These are phyloP conservation scores for Boletus huronensis DNA, from an alignment of 768 basidiomycete species.

Conservation along the genomic window DNA sequence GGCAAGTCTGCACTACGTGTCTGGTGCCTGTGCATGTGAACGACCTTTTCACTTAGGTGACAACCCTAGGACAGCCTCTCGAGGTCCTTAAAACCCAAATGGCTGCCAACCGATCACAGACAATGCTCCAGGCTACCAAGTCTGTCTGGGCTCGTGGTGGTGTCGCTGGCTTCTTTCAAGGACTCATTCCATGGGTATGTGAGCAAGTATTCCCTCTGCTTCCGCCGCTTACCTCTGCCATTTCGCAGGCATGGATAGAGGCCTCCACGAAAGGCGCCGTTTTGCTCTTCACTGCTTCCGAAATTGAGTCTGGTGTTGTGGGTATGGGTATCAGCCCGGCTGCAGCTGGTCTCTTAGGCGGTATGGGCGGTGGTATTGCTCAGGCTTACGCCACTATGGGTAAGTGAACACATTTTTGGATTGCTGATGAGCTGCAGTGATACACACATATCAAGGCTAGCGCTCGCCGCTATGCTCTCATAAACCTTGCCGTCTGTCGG, in stretches of 20 bases:
- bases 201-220: background rate
- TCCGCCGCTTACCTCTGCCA: background rate
- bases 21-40: background rate
- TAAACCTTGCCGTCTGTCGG: slow-evolving; percentile 13
- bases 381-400: slow-evolving; percentile 99
- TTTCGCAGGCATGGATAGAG: slow-evolving; percentile 92
- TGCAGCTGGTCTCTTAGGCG: slow-evolving; percentile 85
- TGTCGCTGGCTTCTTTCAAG: slow-evolving; percentile 89
- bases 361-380: slow-evolving; percentile 95
- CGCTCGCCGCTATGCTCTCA: slow-evolving; percentile 14
- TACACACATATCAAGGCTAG: slow-evolving; percentile 21
- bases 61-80: slow-evolving; percentile 95
- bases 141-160: slow-evolving; percentile 94
- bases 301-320: slow-evolving; percentile 74
- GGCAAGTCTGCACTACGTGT: slow-evolving; percentile 46
- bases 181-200: slow-evolving; percentile 95
- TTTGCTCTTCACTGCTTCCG: slow-evolving; percentile 92
- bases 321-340: slow-evolving; percentile 73
- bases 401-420: slow-evolving; percentile 38
- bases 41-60: slow-evolving; percentile 58
- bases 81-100: slow-evolving; percentile 99
- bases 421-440: slow-evolving; percentile 12
- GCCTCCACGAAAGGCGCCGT: slow-evolving; percentile 98
- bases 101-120: slow-evolving; percentile 93
- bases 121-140: slow-evolving; percentile 81